Base-by-base conservation (phyloP, 768 basidiomycete species). In the Gloeostereum incarnatum region DNA sequence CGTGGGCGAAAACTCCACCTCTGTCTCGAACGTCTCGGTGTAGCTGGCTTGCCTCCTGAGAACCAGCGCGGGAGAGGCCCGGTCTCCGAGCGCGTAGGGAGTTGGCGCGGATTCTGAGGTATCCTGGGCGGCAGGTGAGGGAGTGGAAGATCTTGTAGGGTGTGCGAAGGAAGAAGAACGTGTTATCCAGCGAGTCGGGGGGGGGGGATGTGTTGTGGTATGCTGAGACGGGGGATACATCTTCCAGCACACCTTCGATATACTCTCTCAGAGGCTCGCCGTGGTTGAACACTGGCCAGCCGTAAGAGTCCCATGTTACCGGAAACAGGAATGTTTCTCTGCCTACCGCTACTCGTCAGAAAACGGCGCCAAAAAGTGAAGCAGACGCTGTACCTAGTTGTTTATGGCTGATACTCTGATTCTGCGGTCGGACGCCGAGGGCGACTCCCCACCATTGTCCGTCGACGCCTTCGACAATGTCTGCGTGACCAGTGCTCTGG, bases 391-490 rank as follows among this genome's bases (percentile, higher is more conserved):
- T 34, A 55, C 61, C 61, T 11, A 63, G 45, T 41, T 64, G 62
- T 7, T 53, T 50, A 42, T 61, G 57, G 35, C 52, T 59, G 40
- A 61, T 56, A 45, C 60, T 55, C 2, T 41, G 38, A 6, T 39
- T 44, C 38, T 66, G 63, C 0, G 64, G 62, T 16, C 63, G 55
- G 5, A 61, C 59, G 3, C 61, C 64, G n/a, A 66, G 41, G 1
- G 61, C 60, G 13, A 62, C 61, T 17, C 63, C 62, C 60, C 60
- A 66, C 64, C 63, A 65, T 10, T 43, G 48, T 20, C 62, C 63
- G 42, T 61, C 57, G 2, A 43, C 36, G 1, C 46, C 61, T 45
- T 65, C 43, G 10, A 63, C 53, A 16, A 65, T 47, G 38, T 65
- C 63, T 13, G 61, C 50, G 37, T 65, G 64, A 4, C 60, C 62